Conservation (phyloP, 352 stramenopile genomes). For the Phytopythium vexans region DNA sequence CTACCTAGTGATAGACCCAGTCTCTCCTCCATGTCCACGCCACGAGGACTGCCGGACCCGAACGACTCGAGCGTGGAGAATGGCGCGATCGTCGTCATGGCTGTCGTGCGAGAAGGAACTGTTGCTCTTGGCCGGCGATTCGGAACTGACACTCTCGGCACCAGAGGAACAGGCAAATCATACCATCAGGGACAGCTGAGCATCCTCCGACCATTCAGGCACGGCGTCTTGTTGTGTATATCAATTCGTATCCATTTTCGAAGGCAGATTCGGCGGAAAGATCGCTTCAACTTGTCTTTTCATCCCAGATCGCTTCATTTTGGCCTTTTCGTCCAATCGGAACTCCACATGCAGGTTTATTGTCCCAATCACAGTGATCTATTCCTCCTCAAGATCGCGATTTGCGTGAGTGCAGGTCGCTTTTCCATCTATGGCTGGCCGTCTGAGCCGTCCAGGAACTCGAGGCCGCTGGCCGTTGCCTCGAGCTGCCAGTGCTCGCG, state of each 20-base stretch:
- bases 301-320: too few species aligned
- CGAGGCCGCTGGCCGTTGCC: constrained; percentile 46
- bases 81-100: constrained; percentile 14
- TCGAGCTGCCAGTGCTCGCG: constrained; percentile 62
- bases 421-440: constrained; percentile 50
- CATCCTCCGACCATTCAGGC: not conserved
- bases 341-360: too few species aligned
- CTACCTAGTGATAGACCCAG: constrained; percentile 44
- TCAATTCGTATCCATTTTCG: too few species aligned
- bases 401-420: too few species aligned
- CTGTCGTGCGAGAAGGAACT: not conserved
- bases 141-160: too few species aligned
- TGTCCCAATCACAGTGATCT: too few species aligned
- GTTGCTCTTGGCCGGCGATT: not conserved
- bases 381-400: too few species aligned
- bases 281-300: too few species aligned
- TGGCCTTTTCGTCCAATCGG: too few species aligned
- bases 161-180: not conserved
- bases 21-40: constrained; percentile 32
- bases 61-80: not conserved
- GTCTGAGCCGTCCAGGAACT: constrained; percentile 68
- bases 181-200: not conserved
- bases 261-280: too few species aligned
- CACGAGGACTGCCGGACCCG: constrained; percentile 15
- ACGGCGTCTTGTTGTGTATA: too few species aligned